Conservation (phyloP, 257 asterid species). For the Cruciata laevipes region DNA sequence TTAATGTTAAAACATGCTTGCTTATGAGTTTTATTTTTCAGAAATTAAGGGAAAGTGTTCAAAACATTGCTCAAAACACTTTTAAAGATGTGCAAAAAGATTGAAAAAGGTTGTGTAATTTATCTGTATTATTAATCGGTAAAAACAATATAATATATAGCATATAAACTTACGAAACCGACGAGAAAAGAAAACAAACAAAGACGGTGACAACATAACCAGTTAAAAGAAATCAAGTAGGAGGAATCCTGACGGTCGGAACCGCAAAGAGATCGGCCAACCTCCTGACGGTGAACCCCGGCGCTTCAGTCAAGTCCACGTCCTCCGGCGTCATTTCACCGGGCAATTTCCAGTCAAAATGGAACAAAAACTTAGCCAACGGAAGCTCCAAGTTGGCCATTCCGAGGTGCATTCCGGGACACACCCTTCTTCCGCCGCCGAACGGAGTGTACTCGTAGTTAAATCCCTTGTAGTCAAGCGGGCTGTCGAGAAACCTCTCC, state of each 20-base stretch:
- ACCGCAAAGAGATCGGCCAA: neutral
- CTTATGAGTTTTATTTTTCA: too few relatives aligned
- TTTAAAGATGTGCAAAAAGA: too few relatives aligned
- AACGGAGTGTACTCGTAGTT: neutral
- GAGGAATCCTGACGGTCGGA: neutral
- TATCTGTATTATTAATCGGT: neutral
- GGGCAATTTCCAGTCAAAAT: neutral
- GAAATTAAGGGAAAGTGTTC: too few relatives aligned
- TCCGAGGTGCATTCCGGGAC: neutral
- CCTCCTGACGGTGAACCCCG: neutral
- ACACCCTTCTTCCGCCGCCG: neutral
- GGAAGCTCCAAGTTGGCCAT: neutral
- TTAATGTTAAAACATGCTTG: too few relatives aligned
- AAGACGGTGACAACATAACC: neutral
- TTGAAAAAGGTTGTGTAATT: neutral
- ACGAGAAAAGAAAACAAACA: neutral
- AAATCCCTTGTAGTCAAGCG: neutral
- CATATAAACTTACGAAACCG: neutral
- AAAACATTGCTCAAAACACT: too few relatives aligned
- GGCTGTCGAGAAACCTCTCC: neutral
- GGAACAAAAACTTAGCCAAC: neutral
- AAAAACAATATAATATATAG: too few relatives aligned
- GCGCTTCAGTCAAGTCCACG: neutral
- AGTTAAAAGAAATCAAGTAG: neutral
- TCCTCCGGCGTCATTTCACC: neutral